These are phyloP conservation scores for Camellia lanceoleosa DNA, from an alignment of 148 eudicot genomes.

Conservation along the genomic window DNA sequence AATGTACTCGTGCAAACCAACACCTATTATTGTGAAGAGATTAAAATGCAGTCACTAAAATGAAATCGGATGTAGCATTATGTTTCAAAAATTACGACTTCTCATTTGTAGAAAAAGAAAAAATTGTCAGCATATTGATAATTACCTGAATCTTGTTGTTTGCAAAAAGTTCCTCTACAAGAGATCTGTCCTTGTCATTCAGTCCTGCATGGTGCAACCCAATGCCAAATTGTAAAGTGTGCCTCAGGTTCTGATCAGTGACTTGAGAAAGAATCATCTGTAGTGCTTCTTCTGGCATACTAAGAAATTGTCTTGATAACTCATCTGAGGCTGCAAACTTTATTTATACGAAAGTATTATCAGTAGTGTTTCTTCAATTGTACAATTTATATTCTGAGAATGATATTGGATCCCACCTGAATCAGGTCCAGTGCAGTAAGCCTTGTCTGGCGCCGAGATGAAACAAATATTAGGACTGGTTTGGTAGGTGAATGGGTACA, in stretches of 20 bases:
- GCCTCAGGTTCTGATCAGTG: conserved; percentile 87
- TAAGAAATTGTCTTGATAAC: conserved; percentile 73
- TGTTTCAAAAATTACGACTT: not conserved
- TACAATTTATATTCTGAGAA: not conserved
- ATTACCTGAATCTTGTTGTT: conserved; percentile 93
- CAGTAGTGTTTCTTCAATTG: not conserved
- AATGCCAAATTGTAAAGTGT: conserved; percentile 95
- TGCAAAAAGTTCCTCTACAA: conserved; percentile 92
- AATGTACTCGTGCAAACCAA: conserved; percentile 98
- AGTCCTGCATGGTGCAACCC: conserved; percentile 97
- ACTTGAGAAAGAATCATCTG: conserved; percentile 95
- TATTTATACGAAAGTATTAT: conserved; percentile 18
- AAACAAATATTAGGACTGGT: conserved; percentile 95
- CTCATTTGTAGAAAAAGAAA: not conserved
- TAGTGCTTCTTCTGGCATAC: conserved; percentile 69
- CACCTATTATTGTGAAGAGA: conserved; percentile 40
- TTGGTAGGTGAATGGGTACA: conserved; percentile 94
- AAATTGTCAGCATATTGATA: not conserved
- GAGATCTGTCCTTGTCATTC: conserved; percentile 90
- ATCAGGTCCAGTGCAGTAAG: conserved; percentile 97
- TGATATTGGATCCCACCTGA: conserved; percentile 49
- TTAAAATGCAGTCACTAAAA: not conserved
- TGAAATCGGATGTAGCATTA: not conserved
- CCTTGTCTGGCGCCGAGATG: conserved; percentile 97
- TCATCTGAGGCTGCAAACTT: conserved; percentile 97